Evolutionary conservation across 192 early-diverging fungal species (phyloP).

Genomic region (Dissophora ornata): DNA sequence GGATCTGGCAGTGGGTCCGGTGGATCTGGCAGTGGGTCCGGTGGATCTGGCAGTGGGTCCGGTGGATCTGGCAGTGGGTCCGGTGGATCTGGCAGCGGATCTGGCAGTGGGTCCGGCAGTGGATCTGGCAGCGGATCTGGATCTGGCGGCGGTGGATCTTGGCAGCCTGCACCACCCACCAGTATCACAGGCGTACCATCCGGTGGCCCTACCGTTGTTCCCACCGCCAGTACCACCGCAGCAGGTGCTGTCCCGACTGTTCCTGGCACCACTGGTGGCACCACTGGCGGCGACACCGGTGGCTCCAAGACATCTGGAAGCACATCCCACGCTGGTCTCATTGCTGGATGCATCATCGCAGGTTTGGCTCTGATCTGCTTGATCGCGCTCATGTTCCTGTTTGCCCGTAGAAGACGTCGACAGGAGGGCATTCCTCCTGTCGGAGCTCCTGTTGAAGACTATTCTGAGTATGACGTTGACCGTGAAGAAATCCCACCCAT

Average conservation of each 20-base stretch:
- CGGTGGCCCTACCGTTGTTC: conserved; percentile 27
- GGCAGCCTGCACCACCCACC: conserved; percentile 23
- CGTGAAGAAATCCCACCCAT: conserved; percentile 19
- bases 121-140: conserved; percentile 4
- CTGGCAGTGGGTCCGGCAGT: background rate
- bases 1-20: conserved; percentile 19
- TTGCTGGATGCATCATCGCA: conserved; percentile 36
- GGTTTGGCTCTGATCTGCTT: conserved; percentile 28
- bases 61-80: background rate
- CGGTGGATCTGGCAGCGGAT: background rate
- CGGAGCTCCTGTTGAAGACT: no score
- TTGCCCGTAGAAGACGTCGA: conserved; percentile 36
- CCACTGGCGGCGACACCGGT: background rate
- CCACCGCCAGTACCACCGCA: conserved; percentile 3
- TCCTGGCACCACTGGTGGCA: conserved; percentile 8
- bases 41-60: background rate
- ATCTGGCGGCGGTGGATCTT: conserved; percentile 1
- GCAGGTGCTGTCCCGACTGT: conserved; percentile 9
- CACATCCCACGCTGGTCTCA: conserved; percentile 13
- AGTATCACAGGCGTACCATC: conserved; percentile 34
- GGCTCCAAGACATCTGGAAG: conserved; percentile 39
- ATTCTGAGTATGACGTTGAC: background rate
- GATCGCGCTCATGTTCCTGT: conserved; percentile 41
- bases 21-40: background rate
- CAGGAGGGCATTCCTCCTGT: conserved; percentile 1